Conservation (phyloP, 441 rosid species). For the Biscutella laevigata region DNA sequence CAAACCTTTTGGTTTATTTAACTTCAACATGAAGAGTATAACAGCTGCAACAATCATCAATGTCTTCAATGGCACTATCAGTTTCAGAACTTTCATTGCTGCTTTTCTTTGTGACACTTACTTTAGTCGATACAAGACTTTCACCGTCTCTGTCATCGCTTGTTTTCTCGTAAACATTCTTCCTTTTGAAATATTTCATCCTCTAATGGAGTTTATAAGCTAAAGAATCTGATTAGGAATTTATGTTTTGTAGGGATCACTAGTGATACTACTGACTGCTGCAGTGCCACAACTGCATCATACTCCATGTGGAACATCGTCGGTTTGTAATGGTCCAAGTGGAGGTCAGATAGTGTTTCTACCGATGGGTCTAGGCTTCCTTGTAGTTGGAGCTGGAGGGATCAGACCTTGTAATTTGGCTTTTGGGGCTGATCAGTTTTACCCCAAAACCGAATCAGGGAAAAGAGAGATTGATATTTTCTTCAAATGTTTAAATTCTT, state of each 20-base stretch:
- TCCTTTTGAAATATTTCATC: not conserved
- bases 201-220: not conserved
- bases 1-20: constrained; percentile 54
- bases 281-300: constrained; percentile 56
- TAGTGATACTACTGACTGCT: constrained; percentile 53
- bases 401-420: constrained; percentile 70
- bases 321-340: constrained; percentile 39
- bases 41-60: constrained; percentile 56
- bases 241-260: constrained; percentile 42
- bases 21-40: constrained; percentile 64
- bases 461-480: constrained; percentile 59
- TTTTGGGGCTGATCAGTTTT: constrained; percentile 75
- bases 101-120: constrained; percentile 65
- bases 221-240: not conserved
- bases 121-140: constrained; percentile 62
- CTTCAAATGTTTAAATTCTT: too few species aligned
- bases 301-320: constrained; percentile 33
- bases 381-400: constrained; percentile 62
- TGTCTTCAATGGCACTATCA: constrained; percentile 52
- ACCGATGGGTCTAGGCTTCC: constrained; percentile 40
- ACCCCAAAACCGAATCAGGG: constrained; percentile 57
- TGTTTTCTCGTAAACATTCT: constrained; percentile 45
- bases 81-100: constrained; percentile 50
- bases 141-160: constrained; percentile 45
- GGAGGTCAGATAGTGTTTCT: constrained; percentile 55